Conservation (phyloP, 495 filamentous ascomycete species). For the Sabuloglossum arenarium region DNA sequence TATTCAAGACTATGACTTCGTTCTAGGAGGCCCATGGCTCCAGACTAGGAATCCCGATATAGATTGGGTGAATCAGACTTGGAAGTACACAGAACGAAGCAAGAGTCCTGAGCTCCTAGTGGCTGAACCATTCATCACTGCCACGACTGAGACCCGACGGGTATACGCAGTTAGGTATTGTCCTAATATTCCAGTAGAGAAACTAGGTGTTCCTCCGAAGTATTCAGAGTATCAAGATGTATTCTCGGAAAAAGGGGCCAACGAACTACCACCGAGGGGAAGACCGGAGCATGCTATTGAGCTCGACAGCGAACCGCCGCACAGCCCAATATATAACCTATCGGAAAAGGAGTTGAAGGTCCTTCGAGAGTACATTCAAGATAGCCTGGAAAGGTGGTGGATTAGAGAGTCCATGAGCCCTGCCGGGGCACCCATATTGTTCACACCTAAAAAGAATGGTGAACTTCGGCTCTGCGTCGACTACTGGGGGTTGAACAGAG, state of each 20-base stretch:
- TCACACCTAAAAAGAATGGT: constrained; percentile 5
- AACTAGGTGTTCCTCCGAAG: background rate
- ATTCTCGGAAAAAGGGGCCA: constrained; percentile 3
- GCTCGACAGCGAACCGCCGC: background rate
- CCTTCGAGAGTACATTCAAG: background rate
- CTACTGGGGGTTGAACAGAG: constrained; percentile 1
- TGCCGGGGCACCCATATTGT: constrained; percentile 3
- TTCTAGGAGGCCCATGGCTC: background rate
- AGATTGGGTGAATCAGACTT: background rate
- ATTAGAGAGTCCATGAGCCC: background rate
- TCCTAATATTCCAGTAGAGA: background rate
- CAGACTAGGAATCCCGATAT: background rate
- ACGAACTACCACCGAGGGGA: background rate
- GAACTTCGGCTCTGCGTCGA: constrained; percentile 4
- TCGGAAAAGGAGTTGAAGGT: constrained; percentile 8
- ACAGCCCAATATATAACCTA: constrained; percentile 7
- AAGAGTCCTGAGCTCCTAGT: background rate
- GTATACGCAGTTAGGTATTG: background rate
- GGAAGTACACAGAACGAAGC: background rate
- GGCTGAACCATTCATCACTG: background rate
- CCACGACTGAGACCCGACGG: background rate
- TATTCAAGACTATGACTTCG: background rate
- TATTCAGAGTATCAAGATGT: background rate
- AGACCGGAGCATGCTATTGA: constrained; percentile 1
- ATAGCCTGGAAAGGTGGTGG: background rate